Conservation (phyloP, 129 eudicot genomes). For the Apium graveolens region DNA sequence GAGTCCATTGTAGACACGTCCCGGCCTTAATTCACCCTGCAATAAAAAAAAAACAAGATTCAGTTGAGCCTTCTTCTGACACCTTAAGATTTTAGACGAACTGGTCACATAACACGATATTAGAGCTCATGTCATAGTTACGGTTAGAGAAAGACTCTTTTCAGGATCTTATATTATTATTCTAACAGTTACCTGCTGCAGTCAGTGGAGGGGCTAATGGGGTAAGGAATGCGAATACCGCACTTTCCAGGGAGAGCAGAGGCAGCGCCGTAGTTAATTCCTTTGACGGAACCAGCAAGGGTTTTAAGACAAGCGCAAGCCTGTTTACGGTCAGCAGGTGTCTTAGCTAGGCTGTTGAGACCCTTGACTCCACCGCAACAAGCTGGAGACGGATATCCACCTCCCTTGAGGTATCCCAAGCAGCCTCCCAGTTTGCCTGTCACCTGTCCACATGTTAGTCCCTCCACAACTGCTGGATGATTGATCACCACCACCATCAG, state of each 20-base stretch:
- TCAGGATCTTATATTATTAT: too few species aligned
- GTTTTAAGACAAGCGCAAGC: conserved; percentile 38
- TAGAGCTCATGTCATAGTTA: too few species aligned
- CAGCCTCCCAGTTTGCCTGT: conserved; percentile 15
- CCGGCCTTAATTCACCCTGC: not conserved
- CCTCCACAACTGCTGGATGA: conserved; percentile 14
- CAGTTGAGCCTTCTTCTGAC: too few species aligned
- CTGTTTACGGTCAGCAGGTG: conserved; percentile 23
- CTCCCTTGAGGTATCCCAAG: conserved; percentile 18
- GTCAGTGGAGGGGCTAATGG: conserved; percentile 34
- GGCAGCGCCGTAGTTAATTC: conserved; percentile 13
- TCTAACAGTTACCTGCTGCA: conserved; percentile 42
- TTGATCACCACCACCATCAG: conserved; percentile 16
- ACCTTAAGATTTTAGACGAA: too few species aligned
- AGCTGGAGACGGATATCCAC: not conserved
- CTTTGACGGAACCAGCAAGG: not conserved
- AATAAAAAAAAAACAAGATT: not conserved
- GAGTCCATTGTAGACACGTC: not conserved
- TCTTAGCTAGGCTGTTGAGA: conserved; percentile 16
- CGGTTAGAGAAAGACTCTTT: too few species aligned
- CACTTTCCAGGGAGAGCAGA: conserved; percentile 35
- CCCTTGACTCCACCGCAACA: conserved; percentile 33
- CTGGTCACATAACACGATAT: too few species aligned
- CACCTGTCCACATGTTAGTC: conserved; percentile 26
- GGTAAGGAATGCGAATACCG: conserved; percentile 33